A percentile compares a stretch with the other conserved stretches of the same genome.
These are phyloP conservation scores for Solanum appendiculatum DNA, from an alignment of 257 asterid genomes.

Conservation along the genomic window DNA sequence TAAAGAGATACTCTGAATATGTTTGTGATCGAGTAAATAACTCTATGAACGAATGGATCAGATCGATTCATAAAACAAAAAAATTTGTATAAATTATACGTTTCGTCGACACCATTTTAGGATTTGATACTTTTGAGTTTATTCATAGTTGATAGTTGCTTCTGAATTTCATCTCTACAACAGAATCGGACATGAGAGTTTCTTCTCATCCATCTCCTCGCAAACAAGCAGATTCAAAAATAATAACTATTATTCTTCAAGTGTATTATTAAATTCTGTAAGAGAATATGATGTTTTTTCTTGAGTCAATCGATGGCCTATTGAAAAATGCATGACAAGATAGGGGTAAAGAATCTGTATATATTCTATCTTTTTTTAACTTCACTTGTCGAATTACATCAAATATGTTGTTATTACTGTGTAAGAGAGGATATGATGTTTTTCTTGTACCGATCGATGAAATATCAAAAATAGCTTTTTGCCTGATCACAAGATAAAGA, in stretches of 20 bases:
- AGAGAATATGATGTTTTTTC: neutral
- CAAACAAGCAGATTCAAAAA: neutral
- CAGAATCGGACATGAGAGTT: accelerated
- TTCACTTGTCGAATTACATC: too few relatives aligned
- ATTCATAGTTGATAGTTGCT: neutral
- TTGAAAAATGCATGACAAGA: neutral
- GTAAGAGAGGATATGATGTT: too few relatives aligned
- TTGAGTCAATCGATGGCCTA: neutral
- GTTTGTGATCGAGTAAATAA: neutral
- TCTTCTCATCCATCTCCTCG: neutral
- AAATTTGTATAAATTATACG: neutral
- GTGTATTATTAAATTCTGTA: neutral
- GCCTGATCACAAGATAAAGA: neutral
- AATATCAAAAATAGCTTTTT: too few relatives aligned
- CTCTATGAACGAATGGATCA: neutral
- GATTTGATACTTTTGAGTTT: neutral
- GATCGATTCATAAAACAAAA: neutral
- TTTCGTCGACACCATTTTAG: accelerated
- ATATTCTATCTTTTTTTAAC: neutral
- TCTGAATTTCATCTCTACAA: neutral
- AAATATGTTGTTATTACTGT: too few relatives aligned
- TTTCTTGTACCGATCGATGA: too few relatives aligned
- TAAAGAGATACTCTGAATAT: neutral
- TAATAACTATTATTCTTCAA: neutral
- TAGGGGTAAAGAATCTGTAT: too few relatives aligned